Base-by-base conservation (phyloP, 495 filamentous ascomycete genomes). In the Penicillium odoratum region DNA sequence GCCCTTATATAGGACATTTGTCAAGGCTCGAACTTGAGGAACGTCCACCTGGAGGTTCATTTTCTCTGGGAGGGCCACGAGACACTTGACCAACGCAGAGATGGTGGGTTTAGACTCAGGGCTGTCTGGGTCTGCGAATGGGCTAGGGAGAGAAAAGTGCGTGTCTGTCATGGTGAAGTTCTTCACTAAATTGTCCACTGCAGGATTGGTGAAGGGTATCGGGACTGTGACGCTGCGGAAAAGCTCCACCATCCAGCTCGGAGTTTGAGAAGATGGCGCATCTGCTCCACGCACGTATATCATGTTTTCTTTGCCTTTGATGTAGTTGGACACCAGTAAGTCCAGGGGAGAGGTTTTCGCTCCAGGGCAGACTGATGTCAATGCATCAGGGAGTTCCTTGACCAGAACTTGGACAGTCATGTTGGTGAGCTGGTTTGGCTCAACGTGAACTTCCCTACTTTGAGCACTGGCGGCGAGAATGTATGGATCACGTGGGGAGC, bases 91-190 rank as follows among this genome's bases (percentile, higher is more conserved):
- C 40, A 86, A 81, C 3, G 92, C 93, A 43, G 90, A 95, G 3
- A 98, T 83, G 42, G 81, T 83, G 7, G 92, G 92, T 55, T 88
- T 82, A 0, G 89, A 78, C 28, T 88, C 83, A 3, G 90, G 88
- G n/a, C 87, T 82, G 52, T 81, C 84, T 1, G 91, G 90, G 2
- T 89, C 83, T 15, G 90, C 90, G 48, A 86, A 81, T 13, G 87
- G 88, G 63, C 90, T 79, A 1, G 94, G 94, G 44, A 98, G 74
- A 30, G 78, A 83, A 69, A 98, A 94, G 62, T 92, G 84, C 8
- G 93, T 90, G 68, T 96, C 82, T 2, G 85, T 82, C 63, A 97
- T 77, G 33, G 89, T 88, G 69, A 98, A 96, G 53, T 91, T 92
- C 55, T 85, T 87, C 68, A 98, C 86, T 18, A 96, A 67, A 60